Conservation (phyloP, 768 basidiomycete species). For the Plicaturopsis crispa region DNA sequence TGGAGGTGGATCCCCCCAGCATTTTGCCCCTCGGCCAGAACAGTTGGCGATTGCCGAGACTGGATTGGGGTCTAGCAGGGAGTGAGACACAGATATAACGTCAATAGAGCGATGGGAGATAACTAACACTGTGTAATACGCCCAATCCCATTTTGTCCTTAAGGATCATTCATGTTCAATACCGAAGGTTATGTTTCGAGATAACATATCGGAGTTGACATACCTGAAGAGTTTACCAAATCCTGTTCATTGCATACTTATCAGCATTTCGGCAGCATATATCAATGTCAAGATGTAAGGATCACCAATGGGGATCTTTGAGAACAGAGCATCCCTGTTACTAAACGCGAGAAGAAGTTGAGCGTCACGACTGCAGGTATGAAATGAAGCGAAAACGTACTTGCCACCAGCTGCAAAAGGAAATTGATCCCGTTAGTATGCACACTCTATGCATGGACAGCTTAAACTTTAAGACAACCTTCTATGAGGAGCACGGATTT, state of each 20-base stretch:
- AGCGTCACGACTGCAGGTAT: background rate
- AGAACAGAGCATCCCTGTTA: no score
- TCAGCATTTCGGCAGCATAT: no score
- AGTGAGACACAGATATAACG: background rate
- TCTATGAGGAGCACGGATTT: conserved; percentile 10
- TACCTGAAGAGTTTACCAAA: conserved; percentile 4
- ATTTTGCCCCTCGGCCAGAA: conserved; percentile 61
- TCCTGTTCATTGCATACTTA: no score
- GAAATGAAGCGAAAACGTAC: background rate
- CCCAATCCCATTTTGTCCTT: conserved; percentile 4
- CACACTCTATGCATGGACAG: no score
- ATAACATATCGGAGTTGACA: background rate
- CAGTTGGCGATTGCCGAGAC: conserved; percentile 33
- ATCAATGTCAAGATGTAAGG: no score
- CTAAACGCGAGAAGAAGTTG: conserved; percentile 3
- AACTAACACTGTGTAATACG: conserved; percentile 3
- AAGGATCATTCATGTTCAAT: background rate
- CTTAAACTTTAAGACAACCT: conserved; percentile 3
- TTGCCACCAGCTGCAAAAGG: background rate
- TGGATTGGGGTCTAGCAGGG: conserved; percentile 26
- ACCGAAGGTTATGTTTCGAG: background rate
- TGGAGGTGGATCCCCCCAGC: conserved; percentile 51
- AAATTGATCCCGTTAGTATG: background rate
- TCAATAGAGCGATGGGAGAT: background rate
- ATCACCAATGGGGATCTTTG: no score